Evolutionary conservation across 169 alveolate genomes (phyloP).

Genomic region (Plasmodium coatneyi): DNA sequence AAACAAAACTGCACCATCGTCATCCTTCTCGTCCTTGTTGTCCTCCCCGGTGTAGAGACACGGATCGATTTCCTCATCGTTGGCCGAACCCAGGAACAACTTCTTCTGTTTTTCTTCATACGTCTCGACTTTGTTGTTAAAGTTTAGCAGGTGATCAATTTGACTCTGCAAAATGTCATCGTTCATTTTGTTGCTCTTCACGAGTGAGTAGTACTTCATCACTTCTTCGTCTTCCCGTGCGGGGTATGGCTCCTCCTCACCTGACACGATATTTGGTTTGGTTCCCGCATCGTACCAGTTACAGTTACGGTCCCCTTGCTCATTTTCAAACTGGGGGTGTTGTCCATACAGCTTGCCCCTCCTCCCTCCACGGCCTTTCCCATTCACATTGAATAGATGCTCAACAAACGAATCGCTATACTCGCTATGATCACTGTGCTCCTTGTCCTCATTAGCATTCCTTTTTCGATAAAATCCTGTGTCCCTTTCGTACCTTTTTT

Average conservation of each 20-base stretch:
- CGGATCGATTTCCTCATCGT: conserved; percentile 43
- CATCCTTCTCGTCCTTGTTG: neutral
- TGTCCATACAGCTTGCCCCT: neutral
- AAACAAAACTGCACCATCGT: neutral
- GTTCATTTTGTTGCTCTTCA: conserved; percentile 27
- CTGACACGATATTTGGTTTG: neutral
- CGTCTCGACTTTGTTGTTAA: conserved; percentile 30
- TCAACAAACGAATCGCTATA: conserved; percentile 20
- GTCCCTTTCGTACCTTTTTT: neutral
- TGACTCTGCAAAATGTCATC: conserved; percentile 27
- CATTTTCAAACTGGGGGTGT: neutral
- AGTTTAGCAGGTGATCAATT: conserved; percentile 39
- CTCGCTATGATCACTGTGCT: neutral
- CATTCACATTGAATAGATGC: conserved; percentile 13
- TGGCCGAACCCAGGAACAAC: conserved; percentile 7
- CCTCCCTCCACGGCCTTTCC: neutral
- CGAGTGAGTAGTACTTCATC: conserved; percentile 46
- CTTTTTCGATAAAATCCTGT: neutral
- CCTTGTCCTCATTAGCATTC: neutral
- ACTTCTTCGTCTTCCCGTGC: conserved; percentile 31
- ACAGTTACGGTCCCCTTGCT: neutral
- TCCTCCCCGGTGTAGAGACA: neutral
- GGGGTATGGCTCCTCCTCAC: neutral
- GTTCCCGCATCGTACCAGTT: neutral
- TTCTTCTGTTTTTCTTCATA: conserved; percentile 42